phyloP scores from a whole-genome alignment of 2,329 filamentous ascomycete genomes.

The Fusarium brevicatenulatum region DNA sequence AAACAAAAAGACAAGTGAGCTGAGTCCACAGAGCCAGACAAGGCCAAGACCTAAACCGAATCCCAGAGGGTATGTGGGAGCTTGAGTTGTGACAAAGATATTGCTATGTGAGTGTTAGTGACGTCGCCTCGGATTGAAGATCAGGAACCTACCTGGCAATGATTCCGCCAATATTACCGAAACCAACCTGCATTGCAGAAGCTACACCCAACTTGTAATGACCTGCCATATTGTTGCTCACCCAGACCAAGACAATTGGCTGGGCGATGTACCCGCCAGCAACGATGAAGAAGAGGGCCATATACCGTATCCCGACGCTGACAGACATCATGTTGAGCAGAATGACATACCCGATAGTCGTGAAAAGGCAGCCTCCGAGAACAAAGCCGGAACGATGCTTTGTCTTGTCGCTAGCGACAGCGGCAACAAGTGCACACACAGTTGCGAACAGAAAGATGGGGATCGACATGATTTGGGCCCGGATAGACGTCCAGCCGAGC shows the following conservation, averaged over 20 bases:
- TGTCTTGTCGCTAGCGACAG: not conserved
- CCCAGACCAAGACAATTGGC: not conserved
- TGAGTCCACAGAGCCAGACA: not conserved
- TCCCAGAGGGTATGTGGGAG: not conserved
- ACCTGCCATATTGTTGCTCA: not conserved
- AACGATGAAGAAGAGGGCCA: not conserved
- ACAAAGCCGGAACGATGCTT: not conserved
- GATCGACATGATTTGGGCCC: not conserved
- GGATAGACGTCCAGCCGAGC: not conserved
- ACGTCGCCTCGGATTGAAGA: accelerated
- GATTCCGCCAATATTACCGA: not conserved
- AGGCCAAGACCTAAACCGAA: not conserved
- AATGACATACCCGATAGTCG: not conserved
- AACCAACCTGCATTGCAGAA: not conserved
- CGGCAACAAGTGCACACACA: not conserved
- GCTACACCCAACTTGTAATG: not conserved
- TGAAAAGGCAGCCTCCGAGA: not conserved
- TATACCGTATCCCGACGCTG: not conserved
- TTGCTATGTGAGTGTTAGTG: not conserved
- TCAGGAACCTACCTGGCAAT: not conserved
- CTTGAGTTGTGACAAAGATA: not conserved
- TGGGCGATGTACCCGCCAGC: not conserved
- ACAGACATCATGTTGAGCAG: not conserved
- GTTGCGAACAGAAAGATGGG: not conserved
- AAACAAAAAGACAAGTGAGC: not conserved